These are phyloP conservation scores for Umbellularia californica DNA, from an alignment of 164 flowering plant genomes.

Conservation along the genomic window DNA sequence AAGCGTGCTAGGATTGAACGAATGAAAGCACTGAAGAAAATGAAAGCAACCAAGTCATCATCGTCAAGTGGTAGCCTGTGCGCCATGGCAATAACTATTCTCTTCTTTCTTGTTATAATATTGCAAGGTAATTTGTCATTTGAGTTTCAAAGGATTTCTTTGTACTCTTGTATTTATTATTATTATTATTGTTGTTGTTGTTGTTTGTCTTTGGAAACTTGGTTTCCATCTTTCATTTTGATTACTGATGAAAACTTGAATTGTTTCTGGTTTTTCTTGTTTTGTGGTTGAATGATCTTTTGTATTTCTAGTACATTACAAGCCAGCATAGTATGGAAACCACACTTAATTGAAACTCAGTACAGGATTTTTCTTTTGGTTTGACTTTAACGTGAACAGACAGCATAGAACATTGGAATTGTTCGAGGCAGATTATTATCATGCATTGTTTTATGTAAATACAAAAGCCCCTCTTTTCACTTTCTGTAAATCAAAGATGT, in stretches of 20 bases:
- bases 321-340: not conserved
- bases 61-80: conserved; percentile 38
- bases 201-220: no score
- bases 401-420: not conserved
- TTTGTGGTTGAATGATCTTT: not conserved
- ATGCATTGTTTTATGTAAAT: no score
- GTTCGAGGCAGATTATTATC: no score
- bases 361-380: not conserved
- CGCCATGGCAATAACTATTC: conserved; percentile 56
- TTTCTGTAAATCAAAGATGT: no score
- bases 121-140: conserved; percentile 41
- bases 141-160: not conserved
- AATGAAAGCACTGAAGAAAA: conserved; percentile 29
- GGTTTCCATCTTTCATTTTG: not conserved
- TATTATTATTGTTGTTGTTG: not conserved
- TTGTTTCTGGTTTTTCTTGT: conserved; percentile 1
- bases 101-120: conserved; percentile 57
- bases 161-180: not conserved
- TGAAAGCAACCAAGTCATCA: conserved; percentile 47
- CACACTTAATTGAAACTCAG: not conserved
- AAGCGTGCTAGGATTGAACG: conserved; percentile 69
- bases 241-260: not conserved
- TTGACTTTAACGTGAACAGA: not conserved
- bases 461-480: no score
- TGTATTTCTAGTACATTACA: not conserved